Evolutionary conservation across 1,284 basidiomycete genomes (phyloP).

Genomic region (Coniferiporia weirii): DNA sequence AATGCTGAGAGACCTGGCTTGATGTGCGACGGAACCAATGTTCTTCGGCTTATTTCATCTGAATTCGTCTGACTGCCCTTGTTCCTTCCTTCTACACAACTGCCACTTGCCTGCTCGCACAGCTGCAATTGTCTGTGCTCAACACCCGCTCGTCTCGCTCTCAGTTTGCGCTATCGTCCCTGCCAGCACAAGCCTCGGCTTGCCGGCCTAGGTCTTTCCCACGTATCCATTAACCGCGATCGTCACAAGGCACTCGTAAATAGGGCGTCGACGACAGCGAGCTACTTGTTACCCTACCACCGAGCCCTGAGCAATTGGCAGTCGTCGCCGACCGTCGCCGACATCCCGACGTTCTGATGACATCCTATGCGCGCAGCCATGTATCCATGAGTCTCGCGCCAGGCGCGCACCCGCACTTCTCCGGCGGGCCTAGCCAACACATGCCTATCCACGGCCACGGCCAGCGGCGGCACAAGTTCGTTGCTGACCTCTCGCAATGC

Average conservation of each 20-base stretch:
- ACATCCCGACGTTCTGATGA: slow-evolving; percentile 17
- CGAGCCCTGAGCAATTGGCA: background rate
- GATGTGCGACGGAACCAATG: too few relatives aligned
- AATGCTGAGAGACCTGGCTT: background rate
- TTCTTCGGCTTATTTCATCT: too few relatives aligned
- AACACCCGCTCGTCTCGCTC: too few relatives aligned
- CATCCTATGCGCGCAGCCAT: slow-evolving; percentile 15
- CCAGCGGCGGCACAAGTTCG: slow-evolving; percentile 46
- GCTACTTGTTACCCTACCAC: background rate
- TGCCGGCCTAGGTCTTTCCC: background rate
- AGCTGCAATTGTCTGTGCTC: too few relatives aligned
- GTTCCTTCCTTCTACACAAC: background rate
- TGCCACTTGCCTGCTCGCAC: too few relatives aligned
- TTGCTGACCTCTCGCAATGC: slow-evolving; percentile 59
- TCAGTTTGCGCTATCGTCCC: too few relatives aligned
- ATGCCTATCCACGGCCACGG: background rate
- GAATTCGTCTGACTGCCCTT: background rate
- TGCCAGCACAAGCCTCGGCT: too few relatives aligned
- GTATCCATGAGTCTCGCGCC: slow-evolving; percentile 9
- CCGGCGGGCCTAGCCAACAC: background rate
- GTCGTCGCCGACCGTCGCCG: slow-evolving; percentile 1
- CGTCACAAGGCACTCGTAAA: background rate
- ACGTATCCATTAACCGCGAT: background rate
- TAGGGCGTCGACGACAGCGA: background rate
- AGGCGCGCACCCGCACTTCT: slow-evolving; percentile 7